Percentiles rank a stretch among this genome's conserved stretches.
Evolutionary conservation across 2,329 filamentous ascomycete species (phyloP).

Genomic region (Nemania sp.): DNA sequence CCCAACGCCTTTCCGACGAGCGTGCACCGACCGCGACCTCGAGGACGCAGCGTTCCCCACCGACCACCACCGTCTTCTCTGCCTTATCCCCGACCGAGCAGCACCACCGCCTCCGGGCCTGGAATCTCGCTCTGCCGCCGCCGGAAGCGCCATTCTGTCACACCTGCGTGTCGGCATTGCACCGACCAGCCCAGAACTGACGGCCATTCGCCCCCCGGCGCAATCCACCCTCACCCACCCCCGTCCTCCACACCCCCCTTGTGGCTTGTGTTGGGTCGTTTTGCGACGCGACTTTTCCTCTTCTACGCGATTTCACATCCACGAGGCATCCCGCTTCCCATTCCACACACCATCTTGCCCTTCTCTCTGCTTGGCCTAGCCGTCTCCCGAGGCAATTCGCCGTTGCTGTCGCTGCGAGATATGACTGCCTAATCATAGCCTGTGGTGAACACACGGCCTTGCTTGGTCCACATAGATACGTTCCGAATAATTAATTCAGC

Average conservation of each 20-base stretch:
- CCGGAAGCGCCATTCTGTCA: conserved; percentile 24
- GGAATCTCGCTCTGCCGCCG: conserved; percentile 23
- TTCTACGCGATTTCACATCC: conserved; percentile 18
- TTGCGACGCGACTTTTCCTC: conserved; percentile 30
- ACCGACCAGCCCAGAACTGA: conserved; percentile 11
- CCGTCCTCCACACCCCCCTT: neutral
- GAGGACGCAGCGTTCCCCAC: conserved; percentile 16
- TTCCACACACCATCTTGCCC: neutral
- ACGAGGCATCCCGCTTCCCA: neutral
- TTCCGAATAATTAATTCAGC: conserved; percentile 38
- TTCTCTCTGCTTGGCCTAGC: conserved; percentile 6
- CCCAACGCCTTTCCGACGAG: conserved; percentile 36
- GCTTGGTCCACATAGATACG: conserved; percentile 28
- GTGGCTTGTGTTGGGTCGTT: neutral
- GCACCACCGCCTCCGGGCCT: conserved; percentile 21
- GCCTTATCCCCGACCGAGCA: conserved; percentile 5
- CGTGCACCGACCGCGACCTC: conserved; percentile 19
- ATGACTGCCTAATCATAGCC: conserved; percentile 36
- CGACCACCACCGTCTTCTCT: conserved; percentile 9
- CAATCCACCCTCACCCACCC: conserved; percentile 4
- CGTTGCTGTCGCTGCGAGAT: conserved; percentile 32
- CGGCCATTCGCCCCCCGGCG: conserved; percentile 7
- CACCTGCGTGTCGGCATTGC: conserved; percentile 6
- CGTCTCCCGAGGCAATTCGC: conserved; percentile 18
- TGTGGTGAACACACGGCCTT: conserved; percentile 30